Percentiles rank a stretch among this genome's conserved stretches.
Evolutionary conservation across 179 eudicot species (phyloP).

Genomic region (Heliamphora pulchella): DNA sequence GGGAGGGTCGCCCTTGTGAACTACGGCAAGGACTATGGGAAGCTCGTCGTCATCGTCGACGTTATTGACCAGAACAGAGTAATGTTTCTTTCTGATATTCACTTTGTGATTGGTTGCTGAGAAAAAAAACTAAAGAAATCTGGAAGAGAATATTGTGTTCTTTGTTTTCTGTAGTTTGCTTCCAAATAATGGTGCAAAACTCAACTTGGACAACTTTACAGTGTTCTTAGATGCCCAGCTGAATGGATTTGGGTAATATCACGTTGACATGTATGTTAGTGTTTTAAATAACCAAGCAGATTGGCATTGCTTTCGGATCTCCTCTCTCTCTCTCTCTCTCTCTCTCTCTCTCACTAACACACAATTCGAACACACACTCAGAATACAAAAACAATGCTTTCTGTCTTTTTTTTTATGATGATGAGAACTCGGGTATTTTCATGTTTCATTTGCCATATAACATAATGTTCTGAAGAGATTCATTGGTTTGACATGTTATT

Average conservation of each 20-base stretch:
- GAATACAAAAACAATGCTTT: background rate
- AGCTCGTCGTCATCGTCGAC: constrained; percentile 68
- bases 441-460: background rate
- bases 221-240: background rate
- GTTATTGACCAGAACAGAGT: constrained; percentile 71
- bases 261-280: background rate
- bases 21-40: constrained; percentile 71
- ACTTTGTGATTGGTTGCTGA: constrained; percentile 2
- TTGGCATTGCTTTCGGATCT: too few relatives aligned
- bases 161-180: background rate
- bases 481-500: background rate
- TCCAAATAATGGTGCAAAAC: background rate
- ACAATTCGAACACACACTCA: too few relatives aligned
- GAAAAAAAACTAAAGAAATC: background rate
- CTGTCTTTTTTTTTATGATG: background rate
- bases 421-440: background rate
- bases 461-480: background rate
- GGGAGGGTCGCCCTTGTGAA: constrained; percentile 69
- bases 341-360: background rate
- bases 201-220: background rate
- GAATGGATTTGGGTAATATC: background rate
- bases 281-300: too few relatives aligned
- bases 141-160: background rate
- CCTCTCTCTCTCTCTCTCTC: background rate
- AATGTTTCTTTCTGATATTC: background rate